Conservation (phyloP, 768 basidiomycete species). For the Trichaptum fuscoviolaceum region DNA sequence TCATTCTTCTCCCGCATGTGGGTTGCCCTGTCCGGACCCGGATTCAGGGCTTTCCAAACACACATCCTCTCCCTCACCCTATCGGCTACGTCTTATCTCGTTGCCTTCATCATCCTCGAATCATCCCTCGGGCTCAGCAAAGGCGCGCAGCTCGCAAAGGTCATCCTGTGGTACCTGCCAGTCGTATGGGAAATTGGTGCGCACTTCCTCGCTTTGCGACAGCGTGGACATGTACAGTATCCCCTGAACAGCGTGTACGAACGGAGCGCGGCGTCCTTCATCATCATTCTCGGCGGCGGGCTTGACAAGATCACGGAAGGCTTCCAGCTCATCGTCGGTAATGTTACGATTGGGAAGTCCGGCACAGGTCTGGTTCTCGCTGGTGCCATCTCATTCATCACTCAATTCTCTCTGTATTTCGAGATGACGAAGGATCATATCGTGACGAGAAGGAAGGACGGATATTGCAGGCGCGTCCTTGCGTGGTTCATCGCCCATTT, state of each 20-base stretch:
- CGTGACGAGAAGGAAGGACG: background rate
- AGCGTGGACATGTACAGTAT: background rate
- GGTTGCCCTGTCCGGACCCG: background rate
- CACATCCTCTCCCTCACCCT: background rate
- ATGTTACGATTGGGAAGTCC: background rate
- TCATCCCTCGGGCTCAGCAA: background rate
- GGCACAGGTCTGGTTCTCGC: background rate
- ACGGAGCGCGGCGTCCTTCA: background rate
- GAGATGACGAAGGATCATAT: background rate
- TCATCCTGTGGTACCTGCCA: constrained; percentile 3
- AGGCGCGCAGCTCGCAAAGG: background rate
- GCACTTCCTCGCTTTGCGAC: background rate
- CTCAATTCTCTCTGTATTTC: constrained; percentile 1
- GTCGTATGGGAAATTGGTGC: background rate
- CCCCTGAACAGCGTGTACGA: background rate
- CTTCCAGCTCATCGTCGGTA: background rate
- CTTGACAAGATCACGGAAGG: constrained; percentile 4
- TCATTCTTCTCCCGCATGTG: background rate
- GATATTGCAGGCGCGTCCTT: background rate
- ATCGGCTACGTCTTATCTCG: background rate
- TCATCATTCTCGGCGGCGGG: background rate
- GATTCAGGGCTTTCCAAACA: background rate
- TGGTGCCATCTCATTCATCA: background rate
- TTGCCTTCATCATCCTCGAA: background rate
- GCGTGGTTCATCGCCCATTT: constrained; percentile 2